Percentiles rank a stretch among this genome's conserved stretches.
phyloP scores from a whole-genome alignment of 495 filamentous ascomycete genomes.

The Xylaria grammica region DNA sequence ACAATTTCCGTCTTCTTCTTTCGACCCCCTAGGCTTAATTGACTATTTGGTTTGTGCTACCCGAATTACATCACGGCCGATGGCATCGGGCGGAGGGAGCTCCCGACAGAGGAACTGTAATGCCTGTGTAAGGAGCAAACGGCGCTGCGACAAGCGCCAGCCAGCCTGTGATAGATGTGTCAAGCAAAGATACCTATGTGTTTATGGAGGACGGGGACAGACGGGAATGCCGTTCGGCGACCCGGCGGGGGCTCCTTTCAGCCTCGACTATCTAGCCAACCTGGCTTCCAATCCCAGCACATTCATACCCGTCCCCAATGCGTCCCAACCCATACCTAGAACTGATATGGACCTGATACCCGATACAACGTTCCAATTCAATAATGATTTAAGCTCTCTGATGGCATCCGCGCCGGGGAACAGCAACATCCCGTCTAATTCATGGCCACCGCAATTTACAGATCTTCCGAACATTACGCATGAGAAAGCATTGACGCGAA shows the following conservation, averaged over 20 bases:
- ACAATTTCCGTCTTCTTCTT: too few relatives aligned
- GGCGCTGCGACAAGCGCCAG: conserved; percentile 43
- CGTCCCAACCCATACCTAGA: neutral
- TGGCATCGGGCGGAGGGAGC: conserved; percentile 22
- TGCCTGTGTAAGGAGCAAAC: conserved; percentile 42
- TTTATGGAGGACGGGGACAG: conserved; percentile 29
- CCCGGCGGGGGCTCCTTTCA: conserved; percentile 12
- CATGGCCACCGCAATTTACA: conserved; percentile 6
- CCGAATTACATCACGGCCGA: neutral
- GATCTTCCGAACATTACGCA: neutral
- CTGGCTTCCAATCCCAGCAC: neutral
- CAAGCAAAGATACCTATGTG: conserved; percentile 36
- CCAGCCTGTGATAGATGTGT: conserved; percentile 43
- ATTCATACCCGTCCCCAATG: conserved; percentile 1
- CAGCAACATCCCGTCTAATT: neutral
- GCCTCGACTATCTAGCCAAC: conserved; percentile 16
- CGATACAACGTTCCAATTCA: conserved; percentile 15
- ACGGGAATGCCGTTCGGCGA: conserved; percentile 6
- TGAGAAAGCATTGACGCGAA: neutral
- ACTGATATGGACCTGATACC: conserved; percentile 5
- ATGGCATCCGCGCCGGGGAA: conserved; percentile 15
- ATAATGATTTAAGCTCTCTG: conserved; percentile 17
- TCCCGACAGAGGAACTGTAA: conserved; percentile 47
- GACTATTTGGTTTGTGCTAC: too few relatives aligned
- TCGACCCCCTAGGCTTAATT: too few relatives aligned